These are phyloP conservation scores for Rhododendron vialii DNA, from an alignment of 148 eudicot species.

Conservation along the genomic window DNA sequence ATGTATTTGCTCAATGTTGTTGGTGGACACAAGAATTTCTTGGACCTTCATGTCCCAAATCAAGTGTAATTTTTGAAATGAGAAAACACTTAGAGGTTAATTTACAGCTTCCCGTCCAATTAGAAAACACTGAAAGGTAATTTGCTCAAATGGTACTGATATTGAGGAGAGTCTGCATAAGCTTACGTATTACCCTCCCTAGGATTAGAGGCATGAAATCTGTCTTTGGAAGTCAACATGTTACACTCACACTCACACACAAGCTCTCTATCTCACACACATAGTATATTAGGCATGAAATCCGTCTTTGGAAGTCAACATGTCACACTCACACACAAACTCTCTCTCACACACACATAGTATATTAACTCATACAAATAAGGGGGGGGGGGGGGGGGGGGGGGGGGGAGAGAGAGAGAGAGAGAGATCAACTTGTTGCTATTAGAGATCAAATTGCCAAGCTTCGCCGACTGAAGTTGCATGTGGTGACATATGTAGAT, in stretches of 20 bases:
- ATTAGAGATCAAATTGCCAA: not conserved
- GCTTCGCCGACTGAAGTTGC: not conserved
- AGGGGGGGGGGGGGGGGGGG: not conserved
- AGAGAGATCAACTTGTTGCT: not conserved
- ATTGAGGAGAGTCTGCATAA: not conserved
- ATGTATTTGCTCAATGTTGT: not conserved
- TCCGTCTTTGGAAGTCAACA: too few relatives aligned
- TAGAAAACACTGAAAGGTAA: not conserved
- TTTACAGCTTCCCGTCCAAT: not conserved
- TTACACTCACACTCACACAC: not conserved
- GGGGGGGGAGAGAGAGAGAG: not conserved
- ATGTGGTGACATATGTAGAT: not conserved
- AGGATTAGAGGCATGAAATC: not conserved
- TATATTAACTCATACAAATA: too few relatives aligned
- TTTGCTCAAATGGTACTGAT: not conserved
- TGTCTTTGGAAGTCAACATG: not conserved
- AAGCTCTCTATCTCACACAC: too few relatives aligned
- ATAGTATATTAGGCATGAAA: too few relatives aligned
- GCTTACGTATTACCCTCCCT: not conserved
- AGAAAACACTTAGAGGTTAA: not conserved
- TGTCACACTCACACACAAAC: too few relatives aligned
- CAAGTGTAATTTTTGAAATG: not conserved
- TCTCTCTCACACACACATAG: too few relatives aligned
- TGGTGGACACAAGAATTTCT: not conserved
- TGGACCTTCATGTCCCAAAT: conserved; percentile 3